These are phyloP conservation scores for Trichoderma pleuroti DNA, from an alignment of 2,329 filamentous ascomycete genomes.

Conservation along the genomic window DNA sequence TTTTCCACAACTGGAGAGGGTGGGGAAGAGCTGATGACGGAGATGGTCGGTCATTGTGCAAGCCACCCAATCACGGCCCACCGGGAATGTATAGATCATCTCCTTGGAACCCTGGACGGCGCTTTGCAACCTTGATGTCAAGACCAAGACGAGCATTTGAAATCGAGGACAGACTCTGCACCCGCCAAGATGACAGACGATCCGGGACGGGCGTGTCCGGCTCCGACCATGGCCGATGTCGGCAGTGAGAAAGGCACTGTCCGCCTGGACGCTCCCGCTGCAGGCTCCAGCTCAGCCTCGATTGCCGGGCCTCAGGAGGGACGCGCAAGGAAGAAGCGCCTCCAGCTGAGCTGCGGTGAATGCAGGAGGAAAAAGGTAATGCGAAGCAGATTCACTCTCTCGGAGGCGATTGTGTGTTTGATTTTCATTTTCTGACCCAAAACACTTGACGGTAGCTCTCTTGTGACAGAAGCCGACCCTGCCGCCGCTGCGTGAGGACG, in stretches of 20 bases:
- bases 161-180: neutral
- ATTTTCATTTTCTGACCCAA: neutral
- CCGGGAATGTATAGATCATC: neutral
- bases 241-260: neutral
- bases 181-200: neutral
- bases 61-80: slow-evolving; percentile 4
- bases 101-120: neutral
- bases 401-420: neutral
- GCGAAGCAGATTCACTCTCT: neutral
- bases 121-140: neutral
- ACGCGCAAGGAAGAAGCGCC: slow-evolving; percentile 9
- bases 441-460: neutral
- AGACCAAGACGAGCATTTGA: neutral
- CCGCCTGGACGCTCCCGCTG: neutral
- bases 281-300: neutral
- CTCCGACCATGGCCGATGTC: slow-evolving; percentile 6
- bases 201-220: slow-evolving; percentile 2
- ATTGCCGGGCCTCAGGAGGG: neutral
- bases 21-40: slow-evolving; percentile 1
- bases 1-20: neutral
- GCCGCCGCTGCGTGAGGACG: slow-evolving; percentile 4
- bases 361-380: slow-evolving; percentile 16
- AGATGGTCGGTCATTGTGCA: slow-evolving; percentile 4
- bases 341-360: slow-evolving; percentile 7
- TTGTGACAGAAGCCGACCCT: slow-evolving; percentile 1